phyloP scores from a whole-genome alignment of 192 early-diverging fungal species.

The Coemansia sp. region DNA sequence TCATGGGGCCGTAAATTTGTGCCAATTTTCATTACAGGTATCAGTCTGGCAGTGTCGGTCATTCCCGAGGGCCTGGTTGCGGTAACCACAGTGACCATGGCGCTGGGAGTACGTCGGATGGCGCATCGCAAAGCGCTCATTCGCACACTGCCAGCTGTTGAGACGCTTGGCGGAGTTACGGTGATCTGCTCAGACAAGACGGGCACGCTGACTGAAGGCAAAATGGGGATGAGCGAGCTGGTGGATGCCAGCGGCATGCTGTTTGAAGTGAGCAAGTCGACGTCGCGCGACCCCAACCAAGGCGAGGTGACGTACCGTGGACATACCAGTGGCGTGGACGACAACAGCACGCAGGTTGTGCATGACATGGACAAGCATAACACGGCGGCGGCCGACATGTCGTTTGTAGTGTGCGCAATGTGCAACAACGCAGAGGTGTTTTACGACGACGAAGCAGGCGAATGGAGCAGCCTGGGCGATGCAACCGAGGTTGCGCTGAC shows the following conservation, averaged over 20 bases:
- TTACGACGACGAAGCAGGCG: conserved; percentile 53
- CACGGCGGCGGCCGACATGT: conserved; percentile 69
- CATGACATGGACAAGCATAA: conserved; percentile 54
- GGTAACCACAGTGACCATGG: conserved; percentile 97
- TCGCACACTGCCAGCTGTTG: conserved; percentile 87
- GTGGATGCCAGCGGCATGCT: conserved; percentile 41
- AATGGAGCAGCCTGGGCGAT: conserved; percentile 82
- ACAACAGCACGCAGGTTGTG: conserved; percentile 29
- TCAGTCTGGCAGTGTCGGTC: conserved; percentile 92
- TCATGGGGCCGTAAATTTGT: conserved; percentile 64
- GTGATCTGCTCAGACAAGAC: conserved; percentile 98
- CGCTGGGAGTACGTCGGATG: conserved; percentile 94
- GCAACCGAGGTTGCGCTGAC: conserved; percentile 95
- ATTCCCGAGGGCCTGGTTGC: conserved; percentile 98
- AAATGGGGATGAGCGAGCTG: conserved; percentile 88
- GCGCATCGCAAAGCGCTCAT: conserved; percentile 86
- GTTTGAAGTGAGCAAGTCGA: conserved; percentile 62
- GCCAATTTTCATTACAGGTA: conserved; percentile 79
- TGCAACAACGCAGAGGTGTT: conserved; percentile 86
- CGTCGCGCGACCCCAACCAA: conserved; percentile 57
- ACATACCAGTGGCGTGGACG: conserved; percentile 51
- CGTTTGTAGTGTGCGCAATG: conserved; percentile 73
- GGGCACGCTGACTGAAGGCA: conserved; percentile 96
- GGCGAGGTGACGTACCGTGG: conserved; percentile 70
- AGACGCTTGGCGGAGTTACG: conserved; percentile 93